Conservation (phyloP, 805 yeast species). For the Nakazawaea populi region DNA sequence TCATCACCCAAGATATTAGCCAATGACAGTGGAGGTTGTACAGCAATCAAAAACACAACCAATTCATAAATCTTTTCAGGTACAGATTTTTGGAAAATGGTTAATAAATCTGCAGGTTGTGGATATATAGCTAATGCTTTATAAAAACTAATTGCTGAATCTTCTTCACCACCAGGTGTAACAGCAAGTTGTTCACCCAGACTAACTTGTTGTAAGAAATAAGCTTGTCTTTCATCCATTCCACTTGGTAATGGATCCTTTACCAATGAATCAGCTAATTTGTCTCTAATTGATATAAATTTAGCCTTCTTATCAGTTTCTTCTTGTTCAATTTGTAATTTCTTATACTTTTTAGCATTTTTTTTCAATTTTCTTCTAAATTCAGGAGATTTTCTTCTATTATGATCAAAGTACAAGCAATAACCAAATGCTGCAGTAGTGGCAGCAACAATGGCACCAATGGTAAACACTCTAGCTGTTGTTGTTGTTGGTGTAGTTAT, state of each 20-base stretch:
- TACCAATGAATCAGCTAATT: conserved; percentile 57
- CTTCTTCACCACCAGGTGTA: conserved; percentile 61
- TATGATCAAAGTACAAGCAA: conserved; percentile 86
- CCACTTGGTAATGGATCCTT: conserved; percentile 67
- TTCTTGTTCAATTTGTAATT: conserved; percentile 45
- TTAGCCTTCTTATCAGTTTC: conserved; percentile 56
- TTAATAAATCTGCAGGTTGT: conserved; percentile 86
- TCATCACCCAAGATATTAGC: conserved; percentile 55
- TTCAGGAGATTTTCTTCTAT: conserved; percentile 74
- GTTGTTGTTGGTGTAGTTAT: background rate
- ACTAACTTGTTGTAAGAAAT: conserved; percentile 79
- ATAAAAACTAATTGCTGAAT: conserved; percentile 88
- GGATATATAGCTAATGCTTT: conserved; percentile 92
- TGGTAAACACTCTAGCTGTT: background rate
- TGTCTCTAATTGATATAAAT: conserved; percentile 53
- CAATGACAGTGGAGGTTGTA: conserved; percentile 80
- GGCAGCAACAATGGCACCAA: conserved; percentile 1
- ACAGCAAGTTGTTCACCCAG: conserved; percentile 77
- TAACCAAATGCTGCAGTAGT: conserved; percentile 63
- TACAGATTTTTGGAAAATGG: conserved; percentile 83
- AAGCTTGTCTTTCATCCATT: conserved; percentile 61
- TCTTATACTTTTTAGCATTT: conserved; percentile 55
- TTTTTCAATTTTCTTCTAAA: conserved; percentile 76
- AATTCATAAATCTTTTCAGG: conserved; percentile 79
- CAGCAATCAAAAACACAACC: conserved; percentile 83